These are phyloP conservation scores for Talaromyces sp. DNA, from an alignment of 2,329 filamentous ascomycete genomes.

Conservation along the genomic window DNA sequence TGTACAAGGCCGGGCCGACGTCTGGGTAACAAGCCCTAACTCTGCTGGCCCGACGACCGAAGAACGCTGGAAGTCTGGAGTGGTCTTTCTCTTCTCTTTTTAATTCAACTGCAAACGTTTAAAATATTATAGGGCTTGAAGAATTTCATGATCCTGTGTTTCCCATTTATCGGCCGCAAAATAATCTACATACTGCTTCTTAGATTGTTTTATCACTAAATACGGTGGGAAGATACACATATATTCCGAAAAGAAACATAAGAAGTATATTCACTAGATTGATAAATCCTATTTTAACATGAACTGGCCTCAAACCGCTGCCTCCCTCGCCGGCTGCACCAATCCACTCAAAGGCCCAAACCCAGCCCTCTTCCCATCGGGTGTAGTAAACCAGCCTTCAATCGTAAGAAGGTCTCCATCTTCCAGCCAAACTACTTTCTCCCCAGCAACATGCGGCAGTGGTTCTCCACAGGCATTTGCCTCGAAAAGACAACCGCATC, in stretches of 20 bases:
- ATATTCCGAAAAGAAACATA: background rate
- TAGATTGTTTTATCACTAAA: background rate
- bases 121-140: background rate
- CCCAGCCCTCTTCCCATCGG: slow-evolving; percentile 1
- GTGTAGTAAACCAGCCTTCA: slow-evolving; percentile 16
- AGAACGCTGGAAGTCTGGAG: background rate
- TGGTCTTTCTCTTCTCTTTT: background rate
- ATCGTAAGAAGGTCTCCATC: slow-evolving; percentile 8
- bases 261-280: background rate
- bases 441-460: background rate
- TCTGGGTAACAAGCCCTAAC: background rate
- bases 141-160: background rate
- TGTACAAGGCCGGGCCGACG: background rate
- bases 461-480: background rate
- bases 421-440: slow-evolving; percentile 8
- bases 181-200: background rate
- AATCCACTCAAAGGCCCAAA: slow-evolving; percentile 6
- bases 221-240: background rate
- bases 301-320: background rate
- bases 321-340: background rate
- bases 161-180: background rate
- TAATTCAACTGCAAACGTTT: background rate
- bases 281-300: background rate
- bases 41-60: background rate
- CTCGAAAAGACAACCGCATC: slow-evolving; percentile 16